A percentile compares a stretch with the other conserved stretches of the same genome.
phyloP scores from a whole-genome alignment of 2,329 filamentous ascomycete species.

The Dactylonectria estremocensis region DNA sequence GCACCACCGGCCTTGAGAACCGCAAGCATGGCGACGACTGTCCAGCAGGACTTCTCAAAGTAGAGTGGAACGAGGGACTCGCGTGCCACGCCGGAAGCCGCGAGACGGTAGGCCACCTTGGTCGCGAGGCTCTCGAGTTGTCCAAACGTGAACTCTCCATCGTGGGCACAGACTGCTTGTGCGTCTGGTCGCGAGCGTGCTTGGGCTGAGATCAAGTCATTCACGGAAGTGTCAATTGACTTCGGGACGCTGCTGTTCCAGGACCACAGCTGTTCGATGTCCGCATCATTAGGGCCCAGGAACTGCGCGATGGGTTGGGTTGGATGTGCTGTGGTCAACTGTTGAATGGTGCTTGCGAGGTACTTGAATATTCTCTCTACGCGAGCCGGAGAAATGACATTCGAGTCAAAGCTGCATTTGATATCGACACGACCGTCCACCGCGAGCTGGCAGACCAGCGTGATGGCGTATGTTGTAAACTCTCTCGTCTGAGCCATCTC shows the following conservation, averaged over 20 bases:
- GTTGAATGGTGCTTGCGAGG: constrained; percentile 2
- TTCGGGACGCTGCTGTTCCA: constrained; percentile 25
- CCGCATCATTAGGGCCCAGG: background rate
- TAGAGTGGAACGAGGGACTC: constrained; percentile 19
- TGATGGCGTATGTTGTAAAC: constrained; percentile 24
- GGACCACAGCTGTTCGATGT: constrained; percentile 16
- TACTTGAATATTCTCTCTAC: constrained; percentile 17
- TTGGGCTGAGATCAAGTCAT: constrained; percentile 23
- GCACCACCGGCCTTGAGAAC: constrained; percentile 25
- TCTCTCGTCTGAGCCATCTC: constrained; percentile 1
- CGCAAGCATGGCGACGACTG: constrained; percentile 21
- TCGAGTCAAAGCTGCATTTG: constrained; percentile 18
- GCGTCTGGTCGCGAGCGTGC: constrained; percentile 8
- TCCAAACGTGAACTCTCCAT: constrained; percentile 30
- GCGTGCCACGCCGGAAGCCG: background rate
- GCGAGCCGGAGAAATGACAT: constrained; percentile 17
- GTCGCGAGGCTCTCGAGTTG: constrained; percentile 29
- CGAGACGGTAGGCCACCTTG: constrained; percentile 10
- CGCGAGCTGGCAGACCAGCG: constrained; percentile 14
- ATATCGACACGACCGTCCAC: constrained; percentile 8
- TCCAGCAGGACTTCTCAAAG: constrained; percentile 27
- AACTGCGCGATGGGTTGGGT: background rate
- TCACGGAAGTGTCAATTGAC: constrained; percentile 11
- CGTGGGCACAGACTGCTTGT: constrained; percentile 21
- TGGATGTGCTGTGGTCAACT: constrained; percentile 10